Base-by-base conservation (phyloP, 2,329 filamentous ascomycete species). In the Apiospora saccharicola region DNA sequence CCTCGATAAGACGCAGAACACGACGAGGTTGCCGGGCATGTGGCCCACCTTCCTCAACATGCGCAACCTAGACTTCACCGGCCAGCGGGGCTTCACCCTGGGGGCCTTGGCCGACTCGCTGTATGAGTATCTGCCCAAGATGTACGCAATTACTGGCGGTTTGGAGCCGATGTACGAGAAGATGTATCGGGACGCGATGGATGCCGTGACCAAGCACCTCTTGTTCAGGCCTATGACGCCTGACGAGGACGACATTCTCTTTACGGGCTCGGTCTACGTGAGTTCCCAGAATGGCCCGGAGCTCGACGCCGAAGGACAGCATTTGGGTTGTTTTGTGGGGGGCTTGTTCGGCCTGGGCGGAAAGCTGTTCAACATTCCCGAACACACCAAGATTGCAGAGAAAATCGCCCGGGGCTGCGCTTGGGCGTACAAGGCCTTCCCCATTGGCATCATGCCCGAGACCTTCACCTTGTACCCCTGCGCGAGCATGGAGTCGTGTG, bases 1-100 rank as follows among this genome's bases (percentile, higher is more conserved):
- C 30, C 86, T 97, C n/a, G 87, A 92, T 70, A 84, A 86, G 51
- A 88, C 89, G 70, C 94, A 96, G 81, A 90, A 91, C 77, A 81
- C 85, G 5, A 95, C 93, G 0, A 85, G 83, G n/a, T 81, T 96
- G 7, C 93, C 93, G 0, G 94, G 94, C 3, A 87, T 96, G 85
- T 96, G 92, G 92, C 93, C 93, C 0, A 86, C 88, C 26, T 84
- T 85, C 69, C 82, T 96, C 69, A 88, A 95, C 80, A 87, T 81
- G 84, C 85, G 76, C 83, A 87, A 74, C 86, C 85, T 83, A 80
- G 83, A 78, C 76, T 84, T 85, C 49, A 72, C 82, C 16, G 77
- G 75, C 22, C 82, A 82, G 12, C 80, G 72, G 2, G 77, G 75
- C n/a, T 90, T 87, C 75, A 88, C 86, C 0, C 81, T 90, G 1